Percentiles rank a stretch among this genome's conserved stretches.
phyloP scores from a whole-genome alignment of 78 protist species.

The Protostelium mycophagum region DNA sequence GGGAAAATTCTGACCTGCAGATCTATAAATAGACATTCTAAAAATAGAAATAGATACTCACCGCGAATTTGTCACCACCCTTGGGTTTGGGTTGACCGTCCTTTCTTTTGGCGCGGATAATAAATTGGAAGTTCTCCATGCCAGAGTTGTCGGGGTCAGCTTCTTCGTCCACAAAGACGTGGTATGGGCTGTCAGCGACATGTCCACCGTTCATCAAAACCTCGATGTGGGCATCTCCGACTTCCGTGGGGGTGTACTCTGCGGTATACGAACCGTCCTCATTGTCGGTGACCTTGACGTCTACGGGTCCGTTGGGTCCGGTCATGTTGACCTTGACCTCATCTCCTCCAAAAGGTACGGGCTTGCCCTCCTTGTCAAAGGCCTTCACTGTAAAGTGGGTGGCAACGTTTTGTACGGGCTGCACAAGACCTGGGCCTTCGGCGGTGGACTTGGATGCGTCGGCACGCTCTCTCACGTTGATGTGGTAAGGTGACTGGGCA shows the following conservation, averaged over 20 bases:
- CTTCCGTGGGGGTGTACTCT: conserved; percentile 34
- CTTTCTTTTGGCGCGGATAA: conserved; percentile 62
- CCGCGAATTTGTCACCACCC: conserved; percentile 61
- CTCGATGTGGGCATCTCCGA: conserved; percentile 28
- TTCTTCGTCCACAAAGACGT: conserved; percentile 43
- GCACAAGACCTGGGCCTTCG: conserved; percentile 52
- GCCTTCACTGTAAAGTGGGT: conserved; percentile 60
- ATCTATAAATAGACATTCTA: no score
- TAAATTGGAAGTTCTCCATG: conserved; percentile 60
- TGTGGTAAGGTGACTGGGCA: conserved; percentile 54
- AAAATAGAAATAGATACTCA: no score
- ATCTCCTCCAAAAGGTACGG: conserved; percentile 45
- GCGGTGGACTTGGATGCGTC: conserved; percentile 36
- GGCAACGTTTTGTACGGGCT: conserved; percentile 29
- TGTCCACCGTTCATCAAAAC: conserved; percentile 39
- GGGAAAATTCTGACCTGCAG: no score
- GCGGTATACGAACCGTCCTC: conserved; percentile 68
- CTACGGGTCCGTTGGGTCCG: conserved; percentile 66
- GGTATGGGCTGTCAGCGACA: conserved; percentile 45
- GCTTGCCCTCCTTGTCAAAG: conserved; percentile 31
- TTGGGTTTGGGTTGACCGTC: conserved; percentile 43
- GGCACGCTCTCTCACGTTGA: conserved; percentile 47
- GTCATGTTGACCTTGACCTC: conserved; percentile 31
- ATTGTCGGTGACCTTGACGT: conserved; percentile 45
- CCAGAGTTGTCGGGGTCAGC: conserved; percentile 44